Evolutionary conservation across 768 basidiomycete species (phyloP).

Genomic region (Xerocomellus intermedius): DNA sequence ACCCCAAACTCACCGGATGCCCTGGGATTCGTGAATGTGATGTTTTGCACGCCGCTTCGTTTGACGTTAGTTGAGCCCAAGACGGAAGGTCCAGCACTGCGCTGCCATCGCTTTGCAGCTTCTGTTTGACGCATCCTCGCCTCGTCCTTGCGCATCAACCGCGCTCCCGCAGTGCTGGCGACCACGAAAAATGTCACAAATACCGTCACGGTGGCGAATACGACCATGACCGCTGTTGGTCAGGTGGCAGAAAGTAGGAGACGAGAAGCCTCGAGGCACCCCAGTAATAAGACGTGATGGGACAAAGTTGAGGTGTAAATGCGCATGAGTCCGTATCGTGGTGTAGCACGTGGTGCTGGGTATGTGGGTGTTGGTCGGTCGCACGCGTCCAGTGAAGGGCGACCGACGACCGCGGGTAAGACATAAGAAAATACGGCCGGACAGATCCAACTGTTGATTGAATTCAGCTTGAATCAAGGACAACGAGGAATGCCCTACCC

Average conservation of each 20-base stretch:
- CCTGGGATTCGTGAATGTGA: constrained; percentile 67
- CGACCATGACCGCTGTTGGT: constrained; percentile 11
- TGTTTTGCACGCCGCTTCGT: constrained; percentile 48
- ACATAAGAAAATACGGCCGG: no score
- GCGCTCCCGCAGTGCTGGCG: constrained; percentile 8
- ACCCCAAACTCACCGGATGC: constrained; percentile 49
- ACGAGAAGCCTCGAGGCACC: neutral
- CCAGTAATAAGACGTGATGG: no score
- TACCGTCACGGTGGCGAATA: neutral
- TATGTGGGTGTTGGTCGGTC: no score
- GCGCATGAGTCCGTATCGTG: no score
- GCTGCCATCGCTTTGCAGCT: constrained; percentile 44
- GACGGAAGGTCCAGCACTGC: neutral
- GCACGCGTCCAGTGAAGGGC: no score
- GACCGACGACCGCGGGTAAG: no score
- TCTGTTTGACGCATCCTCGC: constrained; percentile 45
- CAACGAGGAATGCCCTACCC: no score
- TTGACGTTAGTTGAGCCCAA: neutral
- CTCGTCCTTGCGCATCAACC: constrained; percentile 38
- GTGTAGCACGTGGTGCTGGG: no score
- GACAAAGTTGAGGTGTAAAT: no score
- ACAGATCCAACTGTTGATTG: no score
- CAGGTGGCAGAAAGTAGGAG: neutral
- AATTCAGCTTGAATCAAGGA: no score
- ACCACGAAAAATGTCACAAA: constrained; percentile 11